Evolutionary conservation across 768 basidiomycete species (phyloP).

Genomic region (Amanita exitialis): DNA sequence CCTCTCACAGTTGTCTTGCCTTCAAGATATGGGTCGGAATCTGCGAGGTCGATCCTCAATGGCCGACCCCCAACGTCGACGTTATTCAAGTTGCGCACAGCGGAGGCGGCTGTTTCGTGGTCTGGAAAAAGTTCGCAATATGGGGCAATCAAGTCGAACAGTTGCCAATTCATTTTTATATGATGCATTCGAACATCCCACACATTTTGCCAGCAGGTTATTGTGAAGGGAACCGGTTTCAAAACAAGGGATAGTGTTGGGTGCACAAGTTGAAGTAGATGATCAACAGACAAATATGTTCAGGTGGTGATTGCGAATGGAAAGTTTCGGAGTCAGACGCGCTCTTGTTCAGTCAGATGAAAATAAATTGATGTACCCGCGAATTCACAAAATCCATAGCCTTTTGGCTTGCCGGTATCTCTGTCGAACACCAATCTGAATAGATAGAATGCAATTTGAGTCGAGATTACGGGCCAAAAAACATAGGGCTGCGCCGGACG

Average conservation of each 20-base stretch:
- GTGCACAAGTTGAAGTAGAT: constrained; percentile 1
- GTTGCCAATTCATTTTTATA: not conserved
- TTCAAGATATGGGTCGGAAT: constrained; percentile 87
- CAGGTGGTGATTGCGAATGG: not conserved
- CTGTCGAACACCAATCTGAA: constrained; percentile 78
- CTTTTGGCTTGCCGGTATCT: constrained; percentile 90
- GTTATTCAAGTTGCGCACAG: constrained; percentile 93
- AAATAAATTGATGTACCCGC: constrained; percentile 53
- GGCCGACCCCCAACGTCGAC: constrained; percentile 88
- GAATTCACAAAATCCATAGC: constrained; percentile 92
- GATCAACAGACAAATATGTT: constrained; percentile 1
- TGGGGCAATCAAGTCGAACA: constrained; percentile 7
- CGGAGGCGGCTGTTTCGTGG: constrained; percentile 91
- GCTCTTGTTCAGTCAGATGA: constrained; percentile 15
- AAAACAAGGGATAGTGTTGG: not conserved
- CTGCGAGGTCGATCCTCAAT: constrained; percentile 88
- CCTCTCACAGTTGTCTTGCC: constrained; percentile 84
- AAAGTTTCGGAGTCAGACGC: constrained; percentile 28
- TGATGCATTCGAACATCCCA: constrained; percentile 3
- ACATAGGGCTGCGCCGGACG: constrained; percentile 5
- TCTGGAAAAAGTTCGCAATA: constrained; percentile 36
- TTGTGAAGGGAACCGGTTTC: constrained; percentile 1
- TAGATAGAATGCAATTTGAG: constrained; percentile 8
- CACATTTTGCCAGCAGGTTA: constrained; percentile 4
- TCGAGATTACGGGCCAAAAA: not conserved